phyloP scores from a whole-genome alignment of 192 early-diverging fungal species.

The Spizellomyces punctatus region DNA sequence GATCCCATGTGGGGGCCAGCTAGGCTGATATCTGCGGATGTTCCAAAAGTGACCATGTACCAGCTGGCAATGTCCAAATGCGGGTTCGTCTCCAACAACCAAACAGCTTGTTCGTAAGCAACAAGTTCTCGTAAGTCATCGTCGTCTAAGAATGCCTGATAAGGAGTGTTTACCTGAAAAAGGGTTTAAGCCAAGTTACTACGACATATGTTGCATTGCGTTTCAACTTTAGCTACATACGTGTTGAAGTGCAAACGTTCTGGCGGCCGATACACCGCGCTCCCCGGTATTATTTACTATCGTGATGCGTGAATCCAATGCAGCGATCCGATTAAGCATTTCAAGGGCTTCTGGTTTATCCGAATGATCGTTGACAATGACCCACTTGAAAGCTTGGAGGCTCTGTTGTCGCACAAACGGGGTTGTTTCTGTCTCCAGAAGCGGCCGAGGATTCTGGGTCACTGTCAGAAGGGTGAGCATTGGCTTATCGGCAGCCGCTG shows the following conservation, averaged over 20 bases:
- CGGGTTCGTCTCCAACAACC: neutral
- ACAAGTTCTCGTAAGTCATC: neutral
- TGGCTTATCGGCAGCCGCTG: neutral
- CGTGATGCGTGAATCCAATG: neutral
- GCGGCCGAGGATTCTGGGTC: neutral
- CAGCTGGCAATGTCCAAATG: neutral
- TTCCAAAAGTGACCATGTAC: neutral
- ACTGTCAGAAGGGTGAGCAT: neutral
- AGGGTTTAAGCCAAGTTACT: no score
- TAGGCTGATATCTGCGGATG: neutral
- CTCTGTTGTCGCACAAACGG: neutral
- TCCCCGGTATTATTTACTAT: neutral
- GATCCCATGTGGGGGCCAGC: no score
- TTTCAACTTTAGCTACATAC: no score
- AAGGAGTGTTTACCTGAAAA: neutral
- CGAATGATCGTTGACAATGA: neutral
- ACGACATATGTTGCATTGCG: no score
- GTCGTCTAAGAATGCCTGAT: slow-evolving; percentile 1
- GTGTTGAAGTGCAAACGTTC: neutral
- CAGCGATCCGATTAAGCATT: neutral
- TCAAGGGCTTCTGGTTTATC: neutral
- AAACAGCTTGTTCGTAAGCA: neutral
- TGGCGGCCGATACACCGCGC: neutral
- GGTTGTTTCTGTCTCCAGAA: neutral
- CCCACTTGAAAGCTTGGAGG: neutral